Evolutionary conservation across 257 asterid genomes (phyloP), one percentile per base, ranked within the genome.

Genomic region (Salvia miltiorrhiza): DNA sequence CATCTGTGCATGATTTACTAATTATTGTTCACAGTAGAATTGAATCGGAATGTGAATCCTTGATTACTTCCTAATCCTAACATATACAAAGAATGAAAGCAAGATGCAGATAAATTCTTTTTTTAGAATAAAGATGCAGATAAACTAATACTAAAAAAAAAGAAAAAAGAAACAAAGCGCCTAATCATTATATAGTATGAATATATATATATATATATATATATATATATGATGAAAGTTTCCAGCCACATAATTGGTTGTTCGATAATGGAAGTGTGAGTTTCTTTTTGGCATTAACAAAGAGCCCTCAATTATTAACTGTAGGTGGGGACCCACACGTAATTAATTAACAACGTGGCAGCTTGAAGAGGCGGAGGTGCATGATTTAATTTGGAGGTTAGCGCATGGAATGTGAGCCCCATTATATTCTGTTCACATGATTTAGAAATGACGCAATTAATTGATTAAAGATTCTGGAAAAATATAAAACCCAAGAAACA

Each of bases 351-450:
- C 30, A 17, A 77, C 80, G 80, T 81, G 80, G 80, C 85, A 77
- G 71, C 65, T 4, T 35, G 30, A 23, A 45, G 49, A 56, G 53
- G 70, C 56, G 67, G 7, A n/a, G 78, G 74, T 74, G 80, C 80
- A 81, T 54, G 74, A 77, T 72, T 71, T 16, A 24, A 14, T 57
- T 72, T 77, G 86, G 77, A 78, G 77, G 56, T 48, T 61, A 72
- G 72, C 65, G 80, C 72, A 74, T 32, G 3, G 40, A 40, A 24
- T 70, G 41, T 5, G 21, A 69, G 20, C 75, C 69, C 76, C 64
- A 14, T 17, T 62, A 53, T 72, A 67, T 67, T 75, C 80, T 44
- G 32, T 79, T 79, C 84, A 76, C 78, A 72, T 57, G 50, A 26
- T 35, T 24, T 44, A 5, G 39, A 56, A 54, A 58, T 79, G 82